Evolutionary conservation across 352 stramenopile genomes (phyloP), one percentile per base, ranked within the genome.

Genomic region (Halophytophthora polymorphica): DNA sequence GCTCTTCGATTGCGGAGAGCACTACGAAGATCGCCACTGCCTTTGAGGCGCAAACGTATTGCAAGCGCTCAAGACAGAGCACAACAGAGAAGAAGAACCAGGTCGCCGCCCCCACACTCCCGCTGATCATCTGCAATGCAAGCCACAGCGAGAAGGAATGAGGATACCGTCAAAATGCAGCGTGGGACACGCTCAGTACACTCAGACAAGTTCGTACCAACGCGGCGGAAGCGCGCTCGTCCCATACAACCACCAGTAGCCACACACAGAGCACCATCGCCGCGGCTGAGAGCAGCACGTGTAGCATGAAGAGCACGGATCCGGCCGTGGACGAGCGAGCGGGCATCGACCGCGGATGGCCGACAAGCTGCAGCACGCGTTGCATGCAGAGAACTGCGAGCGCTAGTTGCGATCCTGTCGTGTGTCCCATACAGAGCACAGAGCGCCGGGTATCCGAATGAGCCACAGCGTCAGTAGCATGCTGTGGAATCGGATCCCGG

Each of bases 311-410:
- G 0, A 83, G 28, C 29, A 43, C 31, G 7, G 40, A 14, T 31
- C 60, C 11, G 3, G 50, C 14, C 37, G 63, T 25, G 21, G 31
- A 52, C 35, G 38, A 42, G 19, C 15, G 45, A 37, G 22, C 23
- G 15, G 28, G 42, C n/a, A 2, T 7, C 15, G 14, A 31, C 7
- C 19, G 33, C 10, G 15, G 35, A 22, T 18, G 22, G 19, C 56
- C 25, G 39, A 43, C 47, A 12, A 85, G 61, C 17, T 35, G 50
- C n/a, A 76, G 31, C 29, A 84, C 66, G 15, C 69, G 61, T 22
- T 34, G 58, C 65, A 83, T 73, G 22, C 68, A 73, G 12, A 76
- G 21, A 4, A 64, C 35, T 2, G 77, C 39, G 23, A 88, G 64
- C 2, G 68, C 15, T 12, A 77, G 15, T 36, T 77, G 55, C 45